phyloP scores from a whole-genome alignment of 768 basidiomycete genomes.

The Pulveroboletus sp. region DNA sequence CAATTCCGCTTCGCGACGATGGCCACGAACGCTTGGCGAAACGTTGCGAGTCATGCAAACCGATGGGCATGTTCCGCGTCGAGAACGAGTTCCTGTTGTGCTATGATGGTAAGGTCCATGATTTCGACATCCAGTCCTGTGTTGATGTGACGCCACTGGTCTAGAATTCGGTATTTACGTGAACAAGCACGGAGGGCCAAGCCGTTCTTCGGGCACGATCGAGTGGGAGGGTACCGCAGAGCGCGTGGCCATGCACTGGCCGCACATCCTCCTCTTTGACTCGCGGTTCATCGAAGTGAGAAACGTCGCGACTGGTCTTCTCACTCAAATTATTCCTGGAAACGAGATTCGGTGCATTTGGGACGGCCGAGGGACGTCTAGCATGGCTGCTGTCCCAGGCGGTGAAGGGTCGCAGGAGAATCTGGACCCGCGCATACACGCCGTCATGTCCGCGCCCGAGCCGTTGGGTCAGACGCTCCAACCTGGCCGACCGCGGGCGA shows the following conservation, averaged over 20 bases:
- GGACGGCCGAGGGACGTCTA: slow-evolving; percentile 65
- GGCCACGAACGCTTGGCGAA: slow-evolving; percentile 67
- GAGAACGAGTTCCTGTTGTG: slow-evolving; percentile 88
- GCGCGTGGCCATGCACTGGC: slow-evolving; percentile 83
- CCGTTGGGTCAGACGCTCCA: slow-evolving; percentile 37
- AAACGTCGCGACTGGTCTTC: slow-evolving; percentile 73
- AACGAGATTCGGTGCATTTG: slow-evolving; percentile 82
- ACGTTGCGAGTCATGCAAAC: slow-evolving; percentile 75
- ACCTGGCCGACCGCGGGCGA: slow-evolving; percentile 40
- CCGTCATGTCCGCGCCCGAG: slow-evolving; percentile 67
- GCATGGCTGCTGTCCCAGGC: slow-evolving; percentile 23
- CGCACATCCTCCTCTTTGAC: slow-evolving; percentile 86
- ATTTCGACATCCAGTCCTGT: background rate
- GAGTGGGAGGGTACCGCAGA: slow-evolving; percentile 96
- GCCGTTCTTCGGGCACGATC: slow-evolving; percentile 62
- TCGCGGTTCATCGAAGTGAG: slow-evolving; percentile 88
- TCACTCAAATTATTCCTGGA: slow-evolving; percentile 79
- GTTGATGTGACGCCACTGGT: no score
- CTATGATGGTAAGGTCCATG: slow-evolving; percentile 63
- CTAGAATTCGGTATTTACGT: slow-evolving; percentile 90
- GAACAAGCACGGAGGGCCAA: slow-evolving; percentile 86
- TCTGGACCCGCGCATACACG: slow-evolving; percentile 83
- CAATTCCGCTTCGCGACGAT: slow-evolving; percentile 82
- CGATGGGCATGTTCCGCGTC: slow-evolving; percentile 86
- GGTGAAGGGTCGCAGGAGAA: slow-evolving; percentile 36